Conservation (phyloP, 2,329 filamentous ascomycete genomes). For the Fusarium haematococcum region DNA sequence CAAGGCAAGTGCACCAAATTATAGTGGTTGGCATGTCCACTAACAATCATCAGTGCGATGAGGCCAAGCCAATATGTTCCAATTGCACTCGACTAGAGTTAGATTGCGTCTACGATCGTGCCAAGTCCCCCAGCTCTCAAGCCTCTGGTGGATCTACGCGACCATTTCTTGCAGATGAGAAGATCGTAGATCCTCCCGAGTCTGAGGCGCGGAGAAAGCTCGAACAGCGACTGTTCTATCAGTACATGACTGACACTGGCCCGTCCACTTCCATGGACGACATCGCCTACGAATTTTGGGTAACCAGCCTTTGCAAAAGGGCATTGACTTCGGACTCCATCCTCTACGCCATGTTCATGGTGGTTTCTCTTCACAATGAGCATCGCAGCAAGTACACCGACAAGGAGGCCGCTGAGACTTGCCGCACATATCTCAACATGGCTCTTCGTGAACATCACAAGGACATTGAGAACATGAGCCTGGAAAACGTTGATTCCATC, state of each 20-base stretch:
- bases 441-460: constrained; percentile 28
- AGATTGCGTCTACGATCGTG: constrained; percentile 32
- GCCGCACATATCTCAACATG: constrained; percentile 31
- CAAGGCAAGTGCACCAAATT: constrained; percentile 20
- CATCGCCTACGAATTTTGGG: constrained; percentile 17
- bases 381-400: constrained; percentile 3
- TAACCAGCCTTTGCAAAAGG: constrained; percentile 10
- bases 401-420: neutral
- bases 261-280: constrained; percentile 26
- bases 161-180: neutral
- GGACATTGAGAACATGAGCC: constrained; percentile 25
- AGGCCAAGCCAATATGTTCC: constrained; percentile 36
- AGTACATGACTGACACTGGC: constrained; percentile 31
- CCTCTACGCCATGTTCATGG: constrained; percentile 31
- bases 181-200: constrained; percentile 13
- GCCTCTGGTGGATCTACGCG: neutral
- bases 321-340: constrained; percentile 35
- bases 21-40: neutral
- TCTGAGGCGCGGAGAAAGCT: constrained; percentile 31
- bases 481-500: constrained; percentile 28
- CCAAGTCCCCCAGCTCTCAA: neutral
- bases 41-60: constrained; percentile 26
- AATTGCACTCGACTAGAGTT: constrained; percentile 33
- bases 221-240: constrained; percentile 36
- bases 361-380: constrained; percentile 30